Conservation (phyloP, 2,329 filamentous ascomycete genomes). For the Trichoderma sp. region DNA sequence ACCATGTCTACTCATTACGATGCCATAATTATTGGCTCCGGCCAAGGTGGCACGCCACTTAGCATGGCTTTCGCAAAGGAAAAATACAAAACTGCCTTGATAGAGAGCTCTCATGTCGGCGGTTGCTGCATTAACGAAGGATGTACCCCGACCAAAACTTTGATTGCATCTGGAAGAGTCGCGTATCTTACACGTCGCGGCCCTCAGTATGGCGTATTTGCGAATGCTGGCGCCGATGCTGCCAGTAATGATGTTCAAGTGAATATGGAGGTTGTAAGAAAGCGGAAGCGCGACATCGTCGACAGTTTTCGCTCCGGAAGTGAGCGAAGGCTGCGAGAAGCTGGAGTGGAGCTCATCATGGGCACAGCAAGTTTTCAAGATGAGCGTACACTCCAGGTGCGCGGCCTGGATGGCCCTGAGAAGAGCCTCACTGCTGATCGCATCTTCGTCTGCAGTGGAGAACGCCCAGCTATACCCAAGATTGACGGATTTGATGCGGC, state of each 20-base stretch:
- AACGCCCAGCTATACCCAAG: constrained; percentile 39
- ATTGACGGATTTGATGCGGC: constrained; percentile 35
- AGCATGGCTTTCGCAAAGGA: constrained; percentile 46
- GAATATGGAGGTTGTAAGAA: constrained; percentile 48
- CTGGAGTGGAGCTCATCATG: constrained; percentile 45
- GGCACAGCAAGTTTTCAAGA: constrained; percentile 45
- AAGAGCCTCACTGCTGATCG: constrained; percentile 37
- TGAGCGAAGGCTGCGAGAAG: constrained; percentile 39
- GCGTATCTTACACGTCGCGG: constrained; percentile 45
- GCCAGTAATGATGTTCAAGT: constrained; percentile 31
- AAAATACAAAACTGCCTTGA: constrained; percentile 43
- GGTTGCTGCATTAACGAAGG: constrained; percentile 55
- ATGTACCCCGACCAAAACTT: constrained; percentile 56
- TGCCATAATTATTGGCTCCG: constrained; percentile 49
- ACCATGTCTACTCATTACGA: constrained; percentile 25
- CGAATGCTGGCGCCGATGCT: constrained; percentile 20
- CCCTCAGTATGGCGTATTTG: constrained; percentile 45
- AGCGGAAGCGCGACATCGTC: constrained; percentile 54
- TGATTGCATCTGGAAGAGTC: constrained; percentile 51
- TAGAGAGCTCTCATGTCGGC: constrained; percentile 49
- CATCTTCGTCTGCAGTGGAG: constrained; percentile 48
- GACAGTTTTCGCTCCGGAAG: constrained; percentile 46
- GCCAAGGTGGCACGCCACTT: constrained; percentile 50
- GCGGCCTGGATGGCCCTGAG: constrained; percentile 31
- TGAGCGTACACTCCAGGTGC: constrained; percentile 38